A percentile compares a stretch with the other conserved stretches of the same genome.
Evolutionary conservation across 768 basidiomycete species (phyloP).

Genomic region (Trametes cubensis): DNA sequence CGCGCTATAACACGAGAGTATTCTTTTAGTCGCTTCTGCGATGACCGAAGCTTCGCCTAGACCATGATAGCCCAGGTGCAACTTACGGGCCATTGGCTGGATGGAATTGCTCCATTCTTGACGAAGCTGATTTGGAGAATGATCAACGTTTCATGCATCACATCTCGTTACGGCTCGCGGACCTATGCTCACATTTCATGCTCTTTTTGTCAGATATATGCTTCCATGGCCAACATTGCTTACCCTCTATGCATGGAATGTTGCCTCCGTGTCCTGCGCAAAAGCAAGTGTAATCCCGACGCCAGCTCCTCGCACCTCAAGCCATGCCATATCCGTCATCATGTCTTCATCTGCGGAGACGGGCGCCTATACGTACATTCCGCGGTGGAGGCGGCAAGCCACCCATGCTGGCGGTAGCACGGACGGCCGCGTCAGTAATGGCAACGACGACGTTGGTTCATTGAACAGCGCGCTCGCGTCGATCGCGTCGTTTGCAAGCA

Average conservation of each 20-base stretch:
- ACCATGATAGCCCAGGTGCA: too few relatives aligned
- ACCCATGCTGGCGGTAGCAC: not conserved
- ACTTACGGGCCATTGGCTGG: too few relatives aligned
- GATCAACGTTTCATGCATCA: too few relatives aligned
- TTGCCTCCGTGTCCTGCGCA: slow-evolving; percentile 1
- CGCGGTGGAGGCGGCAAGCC: slow-evolving; percentile 15
- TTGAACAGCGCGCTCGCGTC: not conserved
- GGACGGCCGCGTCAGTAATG: not conserved
- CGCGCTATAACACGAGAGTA: too few relatives aligned
- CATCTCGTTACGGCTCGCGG: not conserved
- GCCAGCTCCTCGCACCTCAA: not conserved
- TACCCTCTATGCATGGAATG: slow-evolving; percentile 3
- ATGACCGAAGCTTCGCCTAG: too few relatives aligned
- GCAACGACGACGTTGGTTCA: not conserved
- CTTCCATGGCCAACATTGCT: slow-evolving; percentile 8
- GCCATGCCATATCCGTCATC: slow-evolving; percentile 2
- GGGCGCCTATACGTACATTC: slow-evolving; percentile 6
- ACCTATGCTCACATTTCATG: not conserved
- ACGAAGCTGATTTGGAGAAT: too few relatives aligned
- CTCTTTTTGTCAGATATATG: not conserved
- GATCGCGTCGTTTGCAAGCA: slow-evolving; percentile 6
- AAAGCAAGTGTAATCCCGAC: slow-evolving; percentile 7
- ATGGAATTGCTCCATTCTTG: too few relatives aligned
- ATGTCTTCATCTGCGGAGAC: not conserved
- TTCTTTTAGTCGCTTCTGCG: too few relatives aligned